phyloP scores from a whole-genome alignment of 345 rosid species.

The sweet orange (Citrus sinensis) region DNA sequence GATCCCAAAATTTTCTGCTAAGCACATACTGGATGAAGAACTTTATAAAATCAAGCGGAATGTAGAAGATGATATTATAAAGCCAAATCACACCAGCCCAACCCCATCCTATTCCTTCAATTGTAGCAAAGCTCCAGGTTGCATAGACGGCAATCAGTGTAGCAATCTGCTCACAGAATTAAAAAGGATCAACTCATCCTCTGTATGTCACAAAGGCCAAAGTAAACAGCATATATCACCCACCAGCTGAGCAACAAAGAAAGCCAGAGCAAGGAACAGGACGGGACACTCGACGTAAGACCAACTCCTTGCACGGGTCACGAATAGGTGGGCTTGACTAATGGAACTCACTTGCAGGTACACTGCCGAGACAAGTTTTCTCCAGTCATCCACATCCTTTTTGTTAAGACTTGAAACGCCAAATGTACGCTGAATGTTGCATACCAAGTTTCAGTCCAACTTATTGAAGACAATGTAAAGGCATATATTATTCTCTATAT shows the following conservation, averaged over 20 bases:
- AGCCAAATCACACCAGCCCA: slow-evolving; percentile 67
- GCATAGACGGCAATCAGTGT: slow-evolving; percentile 56
- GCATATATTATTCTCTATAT: neutral
- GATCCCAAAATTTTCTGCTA: slow-evolving; percentile 58
- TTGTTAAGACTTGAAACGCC: slow-evolving; percentile 51
- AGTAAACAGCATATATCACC: neutral
- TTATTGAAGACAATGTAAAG: neutral
- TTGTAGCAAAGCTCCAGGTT: slow-evolving; percentile 52
- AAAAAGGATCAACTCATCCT: neutral
- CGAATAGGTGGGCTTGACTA: slow-evolving; percentile 67
- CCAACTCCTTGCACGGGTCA: slow-evolving; percentile 56
- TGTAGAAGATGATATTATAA: slow-evolving; percentile 43
- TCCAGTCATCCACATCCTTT: slow-evolving; percentile 23
- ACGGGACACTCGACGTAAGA: slow-evolving; percentile 56
- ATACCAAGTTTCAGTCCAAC: neutral
- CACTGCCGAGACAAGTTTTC: slow-evolving; percentile 52
- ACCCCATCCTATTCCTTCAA: slow-evolving; percentile 60
- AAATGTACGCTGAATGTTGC: slow-evolving; percentile 36
- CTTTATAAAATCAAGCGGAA: slow-evolving; percentile 55
- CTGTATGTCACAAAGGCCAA: too few species aligned
- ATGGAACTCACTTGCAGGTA: slow-evolving; percentile 66
- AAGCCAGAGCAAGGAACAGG: slow-evolving; percentile 40
- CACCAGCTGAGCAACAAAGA: slow-evolving; percentile 49
- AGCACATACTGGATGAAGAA: slow-evolving; percentile 46
- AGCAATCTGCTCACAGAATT: slow-evolving; percentile 36